Evolutionary conservation across 495 filamentous ascomycete genomes (phyloP).

Genomic region (Physcia stellaris): DNA sequence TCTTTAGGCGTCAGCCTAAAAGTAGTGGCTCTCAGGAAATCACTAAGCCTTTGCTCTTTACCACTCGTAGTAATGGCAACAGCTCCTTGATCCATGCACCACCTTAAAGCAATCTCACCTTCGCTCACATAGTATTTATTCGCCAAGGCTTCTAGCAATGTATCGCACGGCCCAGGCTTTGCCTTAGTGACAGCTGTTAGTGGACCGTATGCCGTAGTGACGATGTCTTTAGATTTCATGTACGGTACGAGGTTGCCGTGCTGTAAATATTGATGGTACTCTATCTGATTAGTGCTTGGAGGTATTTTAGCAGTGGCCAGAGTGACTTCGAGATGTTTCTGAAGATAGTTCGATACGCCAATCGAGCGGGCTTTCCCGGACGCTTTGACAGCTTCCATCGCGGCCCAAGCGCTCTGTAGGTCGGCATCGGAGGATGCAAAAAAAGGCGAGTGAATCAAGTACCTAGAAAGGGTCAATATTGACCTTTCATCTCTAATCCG

Average conservation of each 20-base stretch:
- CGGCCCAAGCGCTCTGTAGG: conserved; percentile 59
- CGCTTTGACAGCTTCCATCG: conserved; percentile 59
- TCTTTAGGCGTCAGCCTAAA: conserved; percentile 65
- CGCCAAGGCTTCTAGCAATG: conserved; percentile 42
- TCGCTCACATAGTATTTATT: conserved; percentile 65
- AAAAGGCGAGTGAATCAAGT: conserved; percentile 70
- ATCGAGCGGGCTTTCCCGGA: conserved; percentile 60
- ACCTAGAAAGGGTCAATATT: conserved; percentile 26
- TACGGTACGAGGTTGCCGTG: conserved; percentile 51
- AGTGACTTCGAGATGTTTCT: conserved; percentile 51
- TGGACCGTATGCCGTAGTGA: conserved; percentile 53
- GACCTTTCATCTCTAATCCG: background rate
- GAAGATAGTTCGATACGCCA: conserved; percentile 72
- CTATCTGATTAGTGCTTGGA: conserved; percentile 76
- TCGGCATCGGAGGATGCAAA: conserved; percentile 45
- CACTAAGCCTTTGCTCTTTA: conserved; percentile 55
- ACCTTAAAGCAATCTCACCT: conserved; percentile 57
- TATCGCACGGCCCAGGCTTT: conserved; percentile 54
- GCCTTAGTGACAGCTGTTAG: conserved; percentile 54
- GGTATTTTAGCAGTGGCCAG: conserved; percentile 47
- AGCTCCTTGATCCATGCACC: conserved; percentile 67
- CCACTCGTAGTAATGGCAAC: conserved; percentile 67
- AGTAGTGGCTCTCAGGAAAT: conserved; percentile 45
- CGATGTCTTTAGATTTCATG: conserved; percentile 54
- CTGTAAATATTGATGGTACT: conserved; percentile 81